Base-by-base conservation (phyloP, 352 stramenopile genomes). In the Pythium myriotylum region DNA sequence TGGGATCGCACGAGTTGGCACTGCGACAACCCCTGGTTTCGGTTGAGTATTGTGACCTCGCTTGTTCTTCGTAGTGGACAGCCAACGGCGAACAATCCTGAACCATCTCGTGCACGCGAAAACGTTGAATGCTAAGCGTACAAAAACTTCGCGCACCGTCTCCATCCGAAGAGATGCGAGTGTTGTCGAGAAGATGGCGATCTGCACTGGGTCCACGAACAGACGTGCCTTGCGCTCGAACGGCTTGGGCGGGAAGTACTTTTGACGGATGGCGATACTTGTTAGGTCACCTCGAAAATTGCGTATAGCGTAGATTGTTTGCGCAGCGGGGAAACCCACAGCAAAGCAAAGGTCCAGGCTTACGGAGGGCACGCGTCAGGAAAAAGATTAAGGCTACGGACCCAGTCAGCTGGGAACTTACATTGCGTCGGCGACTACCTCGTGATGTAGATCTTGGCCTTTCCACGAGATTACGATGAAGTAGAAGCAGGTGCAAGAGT, bases 391-490 rank as follows among this genome's bases (percentile, higher is more conserved):
- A 5, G 29, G 5, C 5, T 35, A 10, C 5, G 29, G 5, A 35
- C 5, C 29, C 29, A 35, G 10, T 35, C 10, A 10, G 29, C 10
- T 10, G 32, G 32, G 27, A 62, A 16, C 68, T 55, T 69, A 81
- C 68, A 80, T 59, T 2, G 74, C 73, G 42, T 83, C 72, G 17
- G 64, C 73, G 10, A 78, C 14, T 27, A 78, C 72, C 33, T 80
- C 62, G 24, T 70, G 52, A 10, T 35, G 29, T 35, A 79, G 53
- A 3, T 53, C 56, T 20, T 62, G 24, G 14, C 72, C 24, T 29
- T 68, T 71, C 74, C 74, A 77, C 0, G 54, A 62, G 48, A 84
- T 68, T 17, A 66, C 57, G 14, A 77, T 67, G 35, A 68, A 51
- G 22, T 76, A 79, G 35, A 72, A 78, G 16, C 62, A 72, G 7